These are phyloP conservation scores for Pythium dissimile DNA, from an alignment of 352 stramenopile species.

Conservation along the genomic window DNA sequence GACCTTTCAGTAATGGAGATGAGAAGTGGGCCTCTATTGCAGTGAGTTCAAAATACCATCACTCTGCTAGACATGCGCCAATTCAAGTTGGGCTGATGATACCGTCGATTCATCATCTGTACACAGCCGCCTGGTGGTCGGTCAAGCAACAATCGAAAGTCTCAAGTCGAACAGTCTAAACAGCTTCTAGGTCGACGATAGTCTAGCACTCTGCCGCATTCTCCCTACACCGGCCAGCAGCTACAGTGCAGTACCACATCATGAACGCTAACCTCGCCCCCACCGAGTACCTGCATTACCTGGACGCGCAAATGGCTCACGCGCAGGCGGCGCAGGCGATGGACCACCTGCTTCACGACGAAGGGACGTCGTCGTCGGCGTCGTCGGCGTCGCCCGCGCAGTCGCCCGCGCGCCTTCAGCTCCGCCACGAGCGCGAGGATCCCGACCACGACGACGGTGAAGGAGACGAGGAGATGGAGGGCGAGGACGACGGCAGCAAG, in stretches of 20 bases:
- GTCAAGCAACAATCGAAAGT: no score
- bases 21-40: neutral
- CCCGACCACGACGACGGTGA: neutral
- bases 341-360: constrained; percentile 19
- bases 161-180: no score
- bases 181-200: no score
- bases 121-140: no score
- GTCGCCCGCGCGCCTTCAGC: constrained; percentile 4
- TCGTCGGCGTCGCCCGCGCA: constrained; percentile 21
- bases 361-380: constrained; percentile 21
- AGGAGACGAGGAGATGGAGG: constrained; percentile 7
- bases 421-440: neutral
- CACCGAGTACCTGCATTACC: constrained; percentile 23
- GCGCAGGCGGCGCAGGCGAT: neutral
- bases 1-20: neutral
- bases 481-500: constrained; percentile 20
- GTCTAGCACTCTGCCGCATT: no score
- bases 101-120: constrained; percentile 27
- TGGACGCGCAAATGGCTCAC: constrained; percentile 13
- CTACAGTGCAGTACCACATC: no score
- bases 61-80: constrained; percentile 15
- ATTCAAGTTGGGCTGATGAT: constrained; percentile 30
- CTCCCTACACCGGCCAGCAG: no score
- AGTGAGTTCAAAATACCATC: constrained; percentile 17
- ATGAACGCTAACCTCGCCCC: constrained; percentile 19